phyloP scores from a whole-genome alignment of 257 asterid species.

The Scutellaria galericulata region DNA sequence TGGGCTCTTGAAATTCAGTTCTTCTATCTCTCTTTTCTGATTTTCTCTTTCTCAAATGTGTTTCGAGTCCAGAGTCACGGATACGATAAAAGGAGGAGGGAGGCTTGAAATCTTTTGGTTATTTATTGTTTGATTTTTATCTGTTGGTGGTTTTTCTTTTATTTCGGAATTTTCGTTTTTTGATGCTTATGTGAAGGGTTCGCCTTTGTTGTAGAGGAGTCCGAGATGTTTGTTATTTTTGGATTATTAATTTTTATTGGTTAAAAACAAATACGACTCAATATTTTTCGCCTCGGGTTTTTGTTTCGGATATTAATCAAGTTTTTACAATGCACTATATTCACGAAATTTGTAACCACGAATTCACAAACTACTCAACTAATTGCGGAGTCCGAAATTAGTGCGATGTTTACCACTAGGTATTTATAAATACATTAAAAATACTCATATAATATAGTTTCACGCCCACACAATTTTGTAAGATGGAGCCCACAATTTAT shows the following conservation, averaged over 20 bases:
- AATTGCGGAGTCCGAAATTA: too few species aligned
- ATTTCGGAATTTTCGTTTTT: neutral
- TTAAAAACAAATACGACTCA: neutral
- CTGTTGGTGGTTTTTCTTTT: conserved; percentile 14
- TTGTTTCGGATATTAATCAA: too few species aligned
- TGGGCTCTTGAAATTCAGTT: conserved; percentile 9
- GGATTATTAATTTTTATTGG: neutral
- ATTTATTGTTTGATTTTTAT: neutral
- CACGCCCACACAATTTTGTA: too few species aligned
- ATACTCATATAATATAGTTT: too few species aligned
- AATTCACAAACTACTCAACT: too few species aligned
- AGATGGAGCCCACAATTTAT: too few species aligned
- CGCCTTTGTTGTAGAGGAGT: neutral
- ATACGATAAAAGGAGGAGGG: neutral
- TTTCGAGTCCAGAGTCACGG: neutral
- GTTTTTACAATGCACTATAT: too few species aligned
- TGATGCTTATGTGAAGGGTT: neutral
- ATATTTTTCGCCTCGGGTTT: too few species aligned
- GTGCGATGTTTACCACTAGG: too few species aligned
- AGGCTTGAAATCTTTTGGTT: neutral
- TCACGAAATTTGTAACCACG: too few species aligned
- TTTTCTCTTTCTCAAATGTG: neutral
- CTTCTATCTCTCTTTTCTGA: conserved; percentile 6
- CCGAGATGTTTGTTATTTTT: neutral
- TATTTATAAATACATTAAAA: too few species aligned